Percentiles rank a stretch among this genome's conserved stretches.
phyloP scores from a whole-genome alignment of 495 filamentous ascomycete genomes.

The Talaromyces ruber region DNA sequence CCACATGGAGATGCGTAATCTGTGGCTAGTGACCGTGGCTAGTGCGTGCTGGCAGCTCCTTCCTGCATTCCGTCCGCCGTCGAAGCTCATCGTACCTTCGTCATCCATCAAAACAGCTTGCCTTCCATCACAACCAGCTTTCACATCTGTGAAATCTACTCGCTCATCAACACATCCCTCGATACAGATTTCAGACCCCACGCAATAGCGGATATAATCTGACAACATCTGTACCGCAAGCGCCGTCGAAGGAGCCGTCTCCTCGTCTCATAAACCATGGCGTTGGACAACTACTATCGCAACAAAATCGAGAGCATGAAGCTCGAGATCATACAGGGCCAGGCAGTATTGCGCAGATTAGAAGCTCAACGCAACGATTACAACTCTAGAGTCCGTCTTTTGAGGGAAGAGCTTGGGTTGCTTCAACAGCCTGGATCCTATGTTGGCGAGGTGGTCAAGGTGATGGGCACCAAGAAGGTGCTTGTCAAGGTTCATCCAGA shows the following conservation, averaged over 20 bases:
- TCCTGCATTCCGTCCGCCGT: neutral
- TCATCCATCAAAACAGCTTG: neutral
- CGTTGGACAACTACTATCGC: slow-evolving; percentile 97
- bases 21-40: neutral
- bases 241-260: slow-evolving; percentile 14
- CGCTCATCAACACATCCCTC: neutral
- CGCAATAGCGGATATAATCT: neutral
- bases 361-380: slow-evolving; percentile 99
- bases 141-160: neutral
- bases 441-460: slow-evolving; percentile 97
- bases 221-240: neutral
- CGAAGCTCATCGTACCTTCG: slow-evolving; percentile 3
- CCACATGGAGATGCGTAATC: neutral
- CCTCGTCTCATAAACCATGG: slow-evolving; percentile 54
- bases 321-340: slow-evolving; percentile 97
- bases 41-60: neutral
- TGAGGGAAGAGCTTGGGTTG: slow-evolving; percentile 92
- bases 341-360: slow-evolving; percentile 86
- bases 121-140: neutral
- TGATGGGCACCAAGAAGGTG: slow-evolving; percentile 99
- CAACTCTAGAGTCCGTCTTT: slow-evolving; percentile 91
- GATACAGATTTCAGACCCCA: neutral
- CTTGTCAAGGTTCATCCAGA: slow-evolving; percentile 98
- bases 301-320: slow-evolving; percentile 99
- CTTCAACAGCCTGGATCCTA: slow-evolving; percentile 97